These are phyloP conservation scores for Termitomyces sp. DNA, from an alignment of 768 basidiomycete genomes.

Conservation along the genomic window DNA sequence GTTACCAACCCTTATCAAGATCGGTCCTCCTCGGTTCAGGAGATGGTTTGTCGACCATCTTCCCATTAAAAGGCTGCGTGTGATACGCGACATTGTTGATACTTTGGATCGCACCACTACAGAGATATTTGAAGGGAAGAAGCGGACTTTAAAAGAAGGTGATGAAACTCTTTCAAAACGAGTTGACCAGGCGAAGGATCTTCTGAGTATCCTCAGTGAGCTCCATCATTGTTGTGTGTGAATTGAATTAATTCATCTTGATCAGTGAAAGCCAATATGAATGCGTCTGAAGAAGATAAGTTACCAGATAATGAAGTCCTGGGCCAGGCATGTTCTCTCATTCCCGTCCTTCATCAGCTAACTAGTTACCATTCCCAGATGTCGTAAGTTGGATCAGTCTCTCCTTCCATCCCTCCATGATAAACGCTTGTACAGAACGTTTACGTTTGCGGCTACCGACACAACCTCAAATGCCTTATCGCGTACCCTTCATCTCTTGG, in stretches of 20 bases:
- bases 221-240: neutral
- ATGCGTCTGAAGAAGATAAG: constrained; percentile 8
- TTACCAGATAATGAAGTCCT: constrained; percentile 22
- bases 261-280: constrained; percentile 11
- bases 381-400: constrained; percentile 6
- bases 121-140: constrained; percentile 13
- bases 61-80: constrained; percentile 5
- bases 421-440: constrained; percentile 9
- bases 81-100: constrained; percentile 12
- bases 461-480: constrained; percentile 27
- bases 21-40: constrained; percentile 12
- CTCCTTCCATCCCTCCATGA: too few species aligned
- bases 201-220: constrained; percentile 16
- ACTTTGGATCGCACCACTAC: constrained; percentile 8
- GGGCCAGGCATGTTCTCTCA: constrained; percentile 14
- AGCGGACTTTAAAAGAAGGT: constrained; percentile 11
- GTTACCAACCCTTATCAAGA: constrained; percentile 10
- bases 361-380: constrained; percentile 1
- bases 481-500: constrained; percentile 21
- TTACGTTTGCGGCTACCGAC: constrained; percentile 27
- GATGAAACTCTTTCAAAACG: constrained; percentile 7
- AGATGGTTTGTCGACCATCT: constrained; percentile 11
- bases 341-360: neutral
- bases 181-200: constrained; percentile 10
- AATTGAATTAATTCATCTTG: neutral